Base-by-base conservation (phyloP, 345 rosid species). In the Eucalyptus polybractea region DNA sequence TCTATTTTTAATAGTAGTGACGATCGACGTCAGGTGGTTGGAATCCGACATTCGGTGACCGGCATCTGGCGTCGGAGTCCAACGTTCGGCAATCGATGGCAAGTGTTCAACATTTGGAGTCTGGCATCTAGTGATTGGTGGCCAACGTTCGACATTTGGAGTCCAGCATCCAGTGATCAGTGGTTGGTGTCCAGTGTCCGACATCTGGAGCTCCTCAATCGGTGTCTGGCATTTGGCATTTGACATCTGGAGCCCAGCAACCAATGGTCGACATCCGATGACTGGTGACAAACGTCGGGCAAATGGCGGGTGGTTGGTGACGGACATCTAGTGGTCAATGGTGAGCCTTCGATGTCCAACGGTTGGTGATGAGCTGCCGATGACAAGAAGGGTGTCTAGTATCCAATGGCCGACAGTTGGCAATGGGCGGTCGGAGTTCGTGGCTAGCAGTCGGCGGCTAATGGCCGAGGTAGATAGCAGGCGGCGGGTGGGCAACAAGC, bases 231-330 rank as follows among this genome's bases (percentile, higher is more conserved):
- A 0, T 51, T 0, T 1, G 1, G 0, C 22, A 51, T 53, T 53
- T 0, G 4, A 0, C 56, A 53, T 53, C 0, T 0, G 5, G 0
- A 53, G 58, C 58, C 10, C 10, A 0, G 0, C 58, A 19, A 53
- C 5, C 0, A 1, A 12, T 0, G 14, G 0, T 2, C 50, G 1
- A 53, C 58, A 53, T 19, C 2, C 25, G 10, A 53, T 53, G 58
- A 21, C 1, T 8, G 0, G 58, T 8, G 58, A n/a, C n/a, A n/a
- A n/a, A n/a, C n/a, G 37, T 33, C 37, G 37, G 37, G 25, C 58
- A 53, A 53, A 53, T 0, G 0, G 1, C 10, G 0, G 1, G 25
- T 0, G 37, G 0, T 53, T 0, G 2, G 10, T 0, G 0, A 53
- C 5, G 10, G 0, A 53, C 0, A 1, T 53, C 58, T 0, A 19